Percentiles rank a stretch among this genome's conserved stretches.
phyloP scores from a whole-genome alignment of 306 rosid genomes.

The Ormosia emarginata region DNA sequence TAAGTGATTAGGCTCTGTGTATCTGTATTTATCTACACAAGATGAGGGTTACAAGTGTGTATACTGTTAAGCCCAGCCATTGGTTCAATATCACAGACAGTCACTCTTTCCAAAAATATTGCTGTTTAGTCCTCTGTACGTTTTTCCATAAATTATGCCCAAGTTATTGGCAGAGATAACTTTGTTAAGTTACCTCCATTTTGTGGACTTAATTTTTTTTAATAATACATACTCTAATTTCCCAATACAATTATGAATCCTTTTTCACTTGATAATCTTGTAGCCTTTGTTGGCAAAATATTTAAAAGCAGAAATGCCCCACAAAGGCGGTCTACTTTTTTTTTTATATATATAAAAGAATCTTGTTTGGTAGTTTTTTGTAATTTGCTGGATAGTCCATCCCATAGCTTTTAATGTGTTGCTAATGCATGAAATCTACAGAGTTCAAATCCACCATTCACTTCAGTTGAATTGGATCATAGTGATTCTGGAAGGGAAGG shows the following conservation, averaged over 20 bases:
- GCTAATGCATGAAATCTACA: conserved; percentile 40
- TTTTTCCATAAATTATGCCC: not conserved
- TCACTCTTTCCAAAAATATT: not conserved
- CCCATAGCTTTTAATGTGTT: conserved; percentile 18
- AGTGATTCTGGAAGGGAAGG: conserved; percentile 99
- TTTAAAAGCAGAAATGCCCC: not conserved
- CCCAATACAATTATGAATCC: not conserved
- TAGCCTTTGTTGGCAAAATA: not conserved
- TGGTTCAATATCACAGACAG: not conserved
- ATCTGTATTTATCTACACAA: not conserved
- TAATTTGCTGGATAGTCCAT: conserved; percentile 11
- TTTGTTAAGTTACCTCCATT: not conserved
- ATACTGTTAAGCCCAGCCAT: not conserved
- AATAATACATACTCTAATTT: not conserved
- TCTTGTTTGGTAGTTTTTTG: not conserved
- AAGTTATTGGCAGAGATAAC: conserved; percentile 7
- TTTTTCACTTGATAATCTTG: not conserved
- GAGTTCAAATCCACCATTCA: conserved; percentile 99
- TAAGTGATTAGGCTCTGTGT: not conserved
- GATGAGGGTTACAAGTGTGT: not conserved
- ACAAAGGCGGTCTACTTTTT: not conserved
- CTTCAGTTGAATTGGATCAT: conserved; percentile 96
- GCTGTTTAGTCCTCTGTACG: not conserved
- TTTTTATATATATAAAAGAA: too few relatives aligned
- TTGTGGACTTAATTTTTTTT: not conserved